Evolutionary conservation across 2,329 filamentous ascomycete genomes (phyloP).

Genomic region (Neonectria coccinea): DNA sequence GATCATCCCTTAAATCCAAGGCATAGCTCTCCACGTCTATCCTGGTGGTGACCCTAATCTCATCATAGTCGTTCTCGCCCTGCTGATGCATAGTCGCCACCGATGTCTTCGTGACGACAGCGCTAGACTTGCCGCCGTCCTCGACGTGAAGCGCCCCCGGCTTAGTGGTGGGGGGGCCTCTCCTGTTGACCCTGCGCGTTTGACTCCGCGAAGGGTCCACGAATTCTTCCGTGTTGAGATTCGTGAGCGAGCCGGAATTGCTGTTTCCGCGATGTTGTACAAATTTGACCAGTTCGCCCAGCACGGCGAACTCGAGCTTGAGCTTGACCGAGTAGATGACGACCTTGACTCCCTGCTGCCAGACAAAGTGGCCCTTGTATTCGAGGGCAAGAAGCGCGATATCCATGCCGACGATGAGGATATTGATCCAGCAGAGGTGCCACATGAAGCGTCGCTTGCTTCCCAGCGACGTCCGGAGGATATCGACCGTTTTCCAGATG

Average conservation of each 20-base stretch:
- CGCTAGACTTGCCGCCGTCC: neutral
- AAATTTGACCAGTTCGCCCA: constrained; percentile 51
- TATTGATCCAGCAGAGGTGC: constrained; percentile 51
- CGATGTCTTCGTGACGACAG: neutral
- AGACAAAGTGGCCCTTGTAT: constrained; percentile 45
- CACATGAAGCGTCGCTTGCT: constrained; percentile 28
- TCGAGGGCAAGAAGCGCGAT: constrained; percentile 51
- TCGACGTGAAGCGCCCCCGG: constrained; percentile 12
- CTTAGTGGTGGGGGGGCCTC: neutral
- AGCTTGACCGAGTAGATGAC: constrained; percentile 53
- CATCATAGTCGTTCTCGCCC: neutral
- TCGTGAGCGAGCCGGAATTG: neutral
- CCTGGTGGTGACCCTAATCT: constrained; percentile 31
- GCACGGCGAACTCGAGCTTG: constrained; percentile 52
- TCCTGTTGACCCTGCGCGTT: constrained; percentile 4
- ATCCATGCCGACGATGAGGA: constrained; percentile 58
- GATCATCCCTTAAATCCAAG: constrained; percentile 10
- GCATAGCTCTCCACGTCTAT: constrained; percentile 32
- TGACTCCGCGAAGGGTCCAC: constrained; percentile 24
- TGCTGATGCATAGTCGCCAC: neutral
- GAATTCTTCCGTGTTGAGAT: constrained; percentile 3
- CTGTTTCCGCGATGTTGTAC: constrained; percentile 42
- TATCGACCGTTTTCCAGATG: constrained; percentile 23
- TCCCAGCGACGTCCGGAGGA: constrained; percentile 29
- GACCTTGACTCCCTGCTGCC: constrained; percentile 52